Evolutionary conservation across 2,329 filamentous ascomycete species (phyloP).

Genomic region (Zymoseptoria brevis): DNA sequence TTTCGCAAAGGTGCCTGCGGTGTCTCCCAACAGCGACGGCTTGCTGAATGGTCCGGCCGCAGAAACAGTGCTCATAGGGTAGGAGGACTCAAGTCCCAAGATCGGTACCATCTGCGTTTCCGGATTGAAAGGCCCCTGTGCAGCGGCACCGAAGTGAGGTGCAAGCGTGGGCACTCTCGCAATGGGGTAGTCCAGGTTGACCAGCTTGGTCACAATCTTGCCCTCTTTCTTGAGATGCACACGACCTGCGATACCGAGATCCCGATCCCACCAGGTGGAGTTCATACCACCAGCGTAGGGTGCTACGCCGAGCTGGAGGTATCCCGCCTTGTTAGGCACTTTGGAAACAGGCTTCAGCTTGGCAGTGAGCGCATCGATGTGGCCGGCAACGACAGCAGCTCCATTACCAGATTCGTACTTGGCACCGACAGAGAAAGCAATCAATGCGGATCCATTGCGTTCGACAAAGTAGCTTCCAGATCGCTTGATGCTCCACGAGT

Average conservation of each 20-base stretch:
- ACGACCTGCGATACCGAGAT: slow-evolving; percentile 81
- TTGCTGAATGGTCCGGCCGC: slow-evolving; percentile 23
- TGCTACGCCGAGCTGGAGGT: slow-evolving; percentile 80
- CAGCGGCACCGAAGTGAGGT: slow-evolving; percentile 78
- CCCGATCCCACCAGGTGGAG: slow-evolving; percentile 93
- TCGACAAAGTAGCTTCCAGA: slow-evolving; percentile 86
- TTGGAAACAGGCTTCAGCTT: slow-evolving; percentile 85
- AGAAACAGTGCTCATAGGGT: slow-evolving; percentile 29
- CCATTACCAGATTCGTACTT: slow-evolving; percentile 79
- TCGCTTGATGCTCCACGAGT: slow-evolving; percentile 69
- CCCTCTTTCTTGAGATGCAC: slow-evolving; percentile 75
- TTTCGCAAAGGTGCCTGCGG: slow-evolving; percentile 61
- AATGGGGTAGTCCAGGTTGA: slow-evolving; percentile 92
- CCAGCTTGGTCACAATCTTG: slow-evolving; percentile 72
- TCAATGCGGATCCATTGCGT: slow-evolving; percentile 76
- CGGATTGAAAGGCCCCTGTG: slow-evolving; percentile 61
- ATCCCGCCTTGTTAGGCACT: slow-evolving; percentile 77
- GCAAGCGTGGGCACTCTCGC: slow-evolving; percentile 86
- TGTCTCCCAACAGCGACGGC: slow-evolving; percentile 34
- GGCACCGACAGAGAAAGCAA: slow-evolving; percentile 76
- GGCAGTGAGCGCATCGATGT: slow-evolving; percentile 86
- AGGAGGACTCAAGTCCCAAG: slow-evolving; percentile 63
- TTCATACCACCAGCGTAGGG: slow-evolving; percentile 86
- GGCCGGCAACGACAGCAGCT: slow-evolving; percentile 78
- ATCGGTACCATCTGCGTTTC: slow-evolving; percentile 95